Base-by-base conservation (phyloP, 257 asterid genomes). In the Ajuga chamaepitys region DNA sequence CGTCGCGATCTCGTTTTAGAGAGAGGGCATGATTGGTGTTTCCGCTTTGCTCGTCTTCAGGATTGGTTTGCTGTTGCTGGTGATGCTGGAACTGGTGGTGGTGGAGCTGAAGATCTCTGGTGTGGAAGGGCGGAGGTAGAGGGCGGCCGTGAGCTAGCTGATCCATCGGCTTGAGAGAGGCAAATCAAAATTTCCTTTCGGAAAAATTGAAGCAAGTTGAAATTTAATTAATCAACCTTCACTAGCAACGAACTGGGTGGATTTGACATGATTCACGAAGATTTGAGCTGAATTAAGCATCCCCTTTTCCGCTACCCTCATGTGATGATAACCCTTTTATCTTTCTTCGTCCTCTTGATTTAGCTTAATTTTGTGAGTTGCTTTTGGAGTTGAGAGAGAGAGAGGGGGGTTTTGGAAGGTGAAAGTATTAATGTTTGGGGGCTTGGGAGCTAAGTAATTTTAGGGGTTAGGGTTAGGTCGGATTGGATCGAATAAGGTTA, bases 81-180 rank as follows among this genome's bases (percentile, higher is more conserved):
- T 72, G 94, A 53, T 78, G 83, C 79, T 76, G 76, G 75, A 75
- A 82, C 72, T 78, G 94, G 59, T 76, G 76, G 75, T 77, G 85
- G 74, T 78, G 94, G 59, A 82, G 83, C 68, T 84, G 96, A 20
- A 88, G 85, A 69, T 84, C 95, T 63, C 92, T 57, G 0, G 74
- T 48, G 74, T 80, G 86, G 58, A 90, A 90, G 21, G 95, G 95
- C 16, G 95, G 97, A 20, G 95, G 95, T 14, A 90, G 79, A 46
- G 90, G 79, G 34, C 91, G 97, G 58, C 95, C 95, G 60, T 85
- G 95, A 57, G 94, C 74, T 55, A 85, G 79, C 55, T 78, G 94
- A 82, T 87, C 97, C 95, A 87, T 89, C 7, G n/a, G 9, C 50
- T 24, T 7, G 4, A 28, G 34, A 5, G 34, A 28, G 34, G 34